Evolutionary conservation across 495 filamentous ascomycete genomes (phyloP), one percentile per base, ranked within the genome.

Genomic region (Annulohypoxylon stygium): DNA sequence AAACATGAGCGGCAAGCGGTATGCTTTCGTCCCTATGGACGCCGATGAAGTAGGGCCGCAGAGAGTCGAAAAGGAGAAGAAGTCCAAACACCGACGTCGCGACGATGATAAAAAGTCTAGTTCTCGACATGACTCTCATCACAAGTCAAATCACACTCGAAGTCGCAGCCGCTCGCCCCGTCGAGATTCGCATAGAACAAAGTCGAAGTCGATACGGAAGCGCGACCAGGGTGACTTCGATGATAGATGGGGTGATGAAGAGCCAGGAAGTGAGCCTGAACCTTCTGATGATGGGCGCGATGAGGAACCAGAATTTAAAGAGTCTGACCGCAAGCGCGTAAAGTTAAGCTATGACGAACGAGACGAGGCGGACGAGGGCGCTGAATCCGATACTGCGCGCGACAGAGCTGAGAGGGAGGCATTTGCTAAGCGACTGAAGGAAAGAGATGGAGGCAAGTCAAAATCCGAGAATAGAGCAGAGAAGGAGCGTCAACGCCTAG

Each of bases 11-110:
- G 78, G 81, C 58, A 96, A 94, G 81, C 91, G 89, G 74, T 97
- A 97, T 79, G 87, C 90, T 9, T 86, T 97, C 23, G 83, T 97
- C 43, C 91, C 93, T 10, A 97, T 97, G 93, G 92, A 91, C 53
- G 92, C 93, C 33, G 91, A 91, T 5, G 84, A 88, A 11, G 75
- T 89, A 43, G 87, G 84, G 3, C 87, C 90, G 0, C 76, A 77
- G 59, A 84, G 79, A 58, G 82, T 85, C 36, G 87, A 88, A 60
- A 85, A 87, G 69, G 87, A 88, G 61, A 85, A 87, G 70, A 83
- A 86, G 26, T 86, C 84, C 39, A 88, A 90, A 61, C 82, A 81
- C 20, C 80, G 83, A 7, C 78, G 67, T 61, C 79, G 70, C 41
- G 72, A 75, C 30, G 75, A 74, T 55, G 71, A 51, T 20, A 67